Base-by-base conservation (phyloP, 805 yeast genomes). In the Ogataea saltuana region DNA sequence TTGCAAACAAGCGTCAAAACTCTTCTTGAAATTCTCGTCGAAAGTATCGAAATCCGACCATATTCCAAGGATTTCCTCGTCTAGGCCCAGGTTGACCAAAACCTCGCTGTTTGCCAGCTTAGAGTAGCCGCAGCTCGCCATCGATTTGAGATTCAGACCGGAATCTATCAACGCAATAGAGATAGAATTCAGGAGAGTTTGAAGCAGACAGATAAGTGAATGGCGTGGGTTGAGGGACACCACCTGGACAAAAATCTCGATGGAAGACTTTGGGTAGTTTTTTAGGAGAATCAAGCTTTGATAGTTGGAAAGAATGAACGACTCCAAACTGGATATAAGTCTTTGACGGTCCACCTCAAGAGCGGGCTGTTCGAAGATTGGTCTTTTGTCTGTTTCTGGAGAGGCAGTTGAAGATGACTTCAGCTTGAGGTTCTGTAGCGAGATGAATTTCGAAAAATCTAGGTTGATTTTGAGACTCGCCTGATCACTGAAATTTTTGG, bases 181-280 rank as follows among this genome's bases (percentile, higher is more conserved):
- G 0, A 86, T 74, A 28, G 81, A 74, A 50, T 81, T 82, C n/a
- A 78, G 71, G 3, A 82, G 59, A 23, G 67, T 64, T 29, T 75
- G 68, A 21, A 74, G 64, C 21, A 75, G 60, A 29, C 58, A 61
- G 27, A 63, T 64, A 32, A 64, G 60, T 40, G 61, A 61, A 41
- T 62, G 63, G 16, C 48, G 33, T 13, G 58, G 47, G 29, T 70
- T 70, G 3, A 69, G 58, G n/a, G 83, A 71, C 21, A 90, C 72
- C 6, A 91, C 68, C 29, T 83, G 78, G 5, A 93, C 69, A 49
- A 82, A 83, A 12, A 91, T 75, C 56, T 84, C 93, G 44, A 91
- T 87, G 15, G 90, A 81, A 2, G 96, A 86, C 63, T 91, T 91
- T 4, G 98, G 97, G 61, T 93, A 93, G 48, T 82, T 81, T 11